Evolutionary conservation across 768 basidiomycete species (phyloP).

Genomic region (Suillus spraguei): DNA sequence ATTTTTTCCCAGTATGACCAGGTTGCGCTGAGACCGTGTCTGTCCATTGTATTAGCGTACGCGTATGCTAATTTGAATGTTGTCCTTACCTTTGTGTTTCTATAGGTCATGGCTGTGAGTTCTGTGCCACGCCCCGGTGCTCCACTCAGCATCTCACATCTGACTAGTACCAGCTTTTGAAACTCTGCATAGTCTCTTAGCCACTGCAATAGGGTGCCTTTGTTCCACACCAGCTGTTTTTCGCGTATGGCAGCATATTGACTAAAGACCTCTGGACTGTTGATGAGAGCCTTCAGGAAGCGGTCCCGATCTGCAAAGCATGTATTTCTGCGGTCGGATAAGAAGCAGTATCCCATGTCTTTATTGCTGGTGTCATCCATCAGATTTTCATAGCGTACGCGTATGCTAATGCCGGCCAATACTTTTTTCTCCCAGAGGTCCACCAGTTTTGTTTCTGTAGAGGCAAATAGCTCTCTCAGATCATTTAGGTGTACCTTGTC

Average conservation of each 20-base stretch:
- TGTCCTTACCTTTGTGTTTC: background rate
- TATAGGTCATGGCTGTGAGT: background rate
- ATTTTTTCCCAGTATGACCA: background rate
- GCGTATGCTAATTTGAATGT: background rate
- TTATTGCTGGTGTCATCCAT: slow-evolving; percentile 9
- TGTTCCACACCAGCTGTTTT: slow-evolving; percentile 7
- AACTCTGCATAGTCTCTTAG: slow-evolving; percentile 12
- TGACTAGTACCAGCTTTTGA: too few relatives aligned
- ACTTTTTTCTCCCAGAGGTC: slow-evolving; percentile 22
- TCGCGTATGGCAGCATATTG: background rate
- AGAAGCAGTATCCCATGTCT: slow-evolving; percentile 11
- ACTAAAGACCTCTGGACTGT: background rate
- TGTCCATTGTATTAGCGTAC: background rate
- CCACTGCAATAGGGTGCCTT: background rate
- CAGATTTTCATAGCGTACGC: background rate
- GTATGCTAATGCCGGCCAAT: slow-evolving; percentile 12
- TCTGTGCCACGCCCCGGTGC: background rate
- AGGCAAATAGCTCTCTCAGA: background rate
- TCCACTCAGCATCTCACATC: too few relatives aligned
- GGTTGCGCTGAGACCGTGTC: background rate
- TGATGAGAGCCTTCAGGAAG: background rate
- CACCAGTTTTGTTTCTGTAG: background rate
- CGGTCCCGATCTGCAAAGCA: slow-evolving; percentile 6
- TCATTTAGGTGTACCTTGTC: background rate
- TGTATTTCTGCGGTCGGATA: slow-evolving; percentile 5